These are phyloP conservation scores for Trichoderma hamatum DNA, from an alignment of 2,329 filamentous ascomycete genomes.

Conservation along the genomic window DNA sequence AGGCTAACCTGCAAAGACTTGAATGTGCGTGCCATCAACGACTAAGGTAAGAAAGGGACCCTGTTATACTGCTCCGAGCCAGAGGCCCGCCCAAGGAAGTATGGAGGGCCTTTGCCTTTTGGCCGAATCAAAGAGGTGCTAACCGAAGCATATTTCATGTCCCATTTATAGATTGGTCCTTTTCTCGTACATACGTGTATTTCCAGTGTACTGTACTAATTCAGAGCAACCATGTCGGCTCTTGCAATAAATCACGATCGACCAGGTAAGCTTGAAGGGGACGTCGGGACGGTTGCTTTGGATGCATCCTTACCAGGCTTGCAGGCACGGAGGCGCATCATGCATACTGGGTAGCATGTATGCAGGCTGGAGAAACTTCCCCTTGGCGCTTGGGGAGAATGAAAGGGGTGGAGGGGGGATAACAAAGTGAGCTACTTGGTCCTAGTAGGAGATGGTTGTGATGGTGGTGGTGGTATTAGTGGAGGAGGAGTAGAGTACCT, in stretches of 20 bases:
- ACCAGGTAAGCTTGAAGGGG: neutral
- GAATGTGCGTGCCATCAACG: neutral
- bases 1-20: neutral
- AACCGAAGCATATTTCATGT: constrained; percentile 10
- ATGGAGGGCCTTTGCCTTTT: constrained; percentile 10
- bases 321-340: constrained; percentile 23
- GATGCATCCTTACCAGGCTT: constrained; percentile 17
- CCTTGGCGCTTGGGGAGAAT: constrained; percentile 22
- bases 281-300: constrained; percentile 1
- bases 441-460: neutral
- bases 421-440: constrained; percentile 12
- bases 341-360: constrained; percentile 16
- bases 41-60: neutral
- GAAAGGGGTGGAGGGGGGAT: neutral
- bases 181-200: neutral
- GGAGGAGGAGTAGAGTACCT: constrained; percentile 6
- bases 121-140: constrained; percentile 4
- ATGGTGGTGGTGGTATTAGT: constrained; percentile 8
- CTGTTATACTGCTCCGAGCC: neutral
- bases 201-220: neutral
- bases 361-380: constrained; percentile 25
- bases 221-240: constrained; percentile 1
- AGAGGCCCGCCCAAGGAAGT: constrained; percentile 5
- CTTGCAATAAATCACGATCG: constrained; percentile 21
- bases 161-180: constrained; percentile 22